A percentile compares a stretch with the other conserved stretches of the same genome.
Conservation (phyloP, 441 rosid genomes). For the Codiaeum variegatum region DNA sequence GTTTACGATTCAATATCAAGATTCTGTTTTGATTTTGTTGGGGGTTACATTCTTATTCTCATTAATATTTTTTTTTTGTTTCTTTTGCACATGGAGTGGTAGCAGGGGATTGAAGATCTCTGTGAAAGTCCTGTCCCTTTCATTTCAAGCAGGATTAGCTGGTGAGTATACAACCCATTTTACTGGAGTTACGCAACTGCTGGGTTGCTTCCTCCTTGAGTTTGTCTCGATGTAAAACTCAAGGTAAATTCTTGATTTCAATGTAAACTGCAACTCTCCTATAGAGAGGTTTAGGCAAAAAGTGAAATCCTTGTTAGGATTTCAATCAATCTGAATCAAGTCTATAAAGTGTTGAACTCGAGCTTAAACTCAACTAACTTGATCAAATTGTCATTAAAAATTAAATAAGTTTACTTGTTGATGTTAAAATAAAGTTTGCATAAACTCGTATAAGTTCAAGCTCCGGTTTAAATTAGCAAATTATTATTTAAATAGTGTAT, state of each 20-base stretch:
- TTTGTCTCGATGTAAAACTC: neutral
- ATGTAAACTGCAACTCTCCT: neutral
- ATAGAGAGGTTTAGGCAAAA: no score
- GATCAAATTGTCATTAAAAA: no score
- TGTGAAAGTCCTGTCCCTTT: slow-evolving; percentile 74
- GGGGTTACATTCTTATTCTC: slow-evolving; percentile 6
- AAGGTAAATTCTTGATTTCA: neutral
- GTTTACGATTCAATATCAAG: slow-evolving; percentile 32
- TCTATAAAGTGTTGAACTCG: no score
- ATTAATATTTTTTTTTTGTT: slow-evolving; percentile 16
- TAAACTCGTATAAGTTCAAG: no score
- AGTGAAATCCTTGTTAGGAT: neutral
- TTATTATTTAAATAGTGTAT: no score
- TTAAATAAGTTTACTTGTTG: no score
- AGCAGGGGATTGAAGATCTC: slow-evolving; percentile 91
- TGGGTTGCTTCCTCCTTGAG: slow-evolving; percentile 1
- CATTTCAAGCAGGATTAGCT: slow-evolving; percentile 85
- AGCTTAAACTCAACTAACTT: no score
- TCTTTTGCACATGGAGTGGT: slow-evolving; percentile 21
- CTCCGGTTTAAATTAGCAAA: no score
- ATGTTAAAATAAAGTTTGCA: no score
- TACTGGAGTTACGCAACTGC: slow-evolving; percentile 11
- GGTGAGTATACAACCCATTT: slow-evolving; percentile 49
- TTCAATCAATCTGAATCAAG: no score
- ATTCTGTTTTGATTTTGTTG: neutral